phyloP scores from a whole-genome alignment of 768 basidiomycete species.

The Leccinum pellstonianum region DNA sequence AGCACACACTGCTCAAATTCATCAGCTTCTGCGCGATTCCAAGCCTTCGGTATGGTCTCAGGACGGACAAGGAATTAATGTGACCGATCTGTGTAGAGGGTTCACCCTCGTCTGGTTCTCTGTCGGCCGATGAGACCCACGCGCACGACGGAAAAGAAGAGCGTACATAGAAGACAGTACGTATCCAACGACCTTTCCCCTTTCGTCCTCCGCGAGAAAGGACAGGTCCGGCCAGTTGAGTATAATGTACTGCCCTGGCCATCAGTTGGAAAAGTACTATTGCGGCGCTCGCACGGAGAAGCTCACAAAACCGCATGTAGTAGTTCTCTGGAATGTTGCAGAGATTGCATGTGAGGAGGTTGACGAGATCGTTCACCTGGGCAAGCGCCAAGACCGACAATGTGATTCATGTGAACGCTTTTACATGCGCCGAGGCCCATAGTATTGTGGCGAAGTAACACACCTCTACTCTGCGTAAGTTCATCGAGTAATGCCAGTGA shows the following conservation, averaged over 20 bases:
- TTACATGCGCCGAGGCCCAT: not conserved
- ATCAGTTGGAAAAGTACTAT: slow-evolving; percentile 5
- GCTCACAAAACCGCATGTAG: slow-evolving; percentile 33
- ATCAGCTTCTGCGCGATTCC: slow-evolving; percentile 30
- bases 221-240: slow-evolving; percentile 54
- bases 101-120: slow-evolving; percentile 24
- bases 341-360: slow-evolving; percentile 51
- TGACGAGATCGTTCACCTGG: slow-evolving; percentile 47
- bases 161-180: slow-evolving; percentile 56
- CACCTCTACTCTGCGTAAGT: slow-evolving; percentile 32
- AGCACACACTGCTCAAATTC: slow-evolving; percentile 25
- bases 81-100: slow-evolving; percentile 20
- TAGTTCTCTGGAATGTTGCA: slow-evolving; percentile 55
- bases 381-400: not conserved
- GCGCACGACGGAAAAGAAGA: not conserved
- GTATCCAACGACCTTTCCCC: slow-evolving; percentile 52
- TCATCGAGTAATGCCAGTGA: slow-evolving; percentile 20
- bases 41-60: slow-evolving; percentile 29
- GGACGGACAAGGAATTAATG: slow-evolving; percentile 31
- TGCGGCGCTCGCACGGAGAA: not conserved
- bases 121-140: slow-evolving; percentile 10
- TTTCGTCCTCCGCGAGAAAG: slow-evolving; percentile 51
- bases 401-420: not conserved
- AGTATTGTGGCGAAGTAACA: slow-evolving; percentile 1
- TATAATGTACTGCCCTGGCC: slow-evolving; percentile 45